Evolutionary conservation across 1,139 yeast genomes (phyloP).

Genomic region (Geotrichum cucujoidarum): DNA sequence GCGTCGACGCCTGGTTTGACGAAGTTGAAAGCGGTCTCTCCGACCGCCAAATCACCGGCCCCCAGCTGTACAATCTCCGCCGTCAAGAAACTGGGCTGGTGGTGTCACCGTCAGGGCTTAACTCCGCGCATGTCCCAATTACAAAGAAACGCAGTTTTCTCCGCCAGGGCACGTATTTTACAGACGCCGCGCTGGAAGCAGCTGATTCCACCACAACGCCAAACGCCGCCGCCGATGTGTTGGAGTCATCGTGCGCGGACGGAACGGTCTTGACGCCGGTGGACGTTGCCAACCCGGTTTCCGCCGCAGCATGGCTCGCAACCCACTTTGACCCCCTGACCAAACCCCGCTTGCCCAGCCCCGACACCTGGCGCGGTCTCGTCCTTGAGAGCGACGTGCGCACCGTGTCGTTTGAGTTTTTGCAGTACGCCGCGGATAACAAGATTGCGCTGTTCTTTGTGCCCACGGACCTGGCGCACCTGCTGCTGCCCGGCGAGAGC

Average conservation of each 20-base stretch:
- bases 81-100: too few relatives aligned
- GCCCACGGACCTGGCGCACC: background rate
- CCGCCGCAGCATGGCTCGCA: conserved; percentile 1
- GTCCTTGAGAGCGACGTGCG: conserved; percentile 19
- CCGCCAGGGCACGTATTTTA: background rate
- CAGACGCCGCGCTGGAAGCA: background rate
- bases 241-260: conserved; percentile 9
- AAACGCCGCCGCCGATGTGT: background rate
- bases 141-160: background rate
- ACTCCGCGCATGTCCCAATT: background rate
- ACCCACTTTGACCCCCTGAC: conserved; percentile 10
- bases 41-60: conserved; percentile 2
- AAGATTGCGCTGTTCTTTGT: conserved; percentile 9
- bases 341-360: background rate
- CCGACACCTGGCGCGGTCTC: conserved; percentile 1
- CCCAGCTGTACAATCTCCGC: conserved; percentile 8
- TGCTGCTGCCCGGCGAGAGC: conserved; percentile 9
- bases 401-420: conserved; percentile 17
- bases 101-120: too few relatives aligned
- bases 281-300: background rate
- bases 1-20: conserved; percentile 9
- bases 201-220: background rate
- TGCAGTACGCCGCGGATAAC: conserved; percentile 9
- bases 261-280: conserved; percentile 5
- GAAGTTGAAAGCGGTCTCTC: conserved; percentile 7